Base-by-base conservation (phyloP, 192 early-diverging fungal species). In the Backusella liffmaniae region DNA sequence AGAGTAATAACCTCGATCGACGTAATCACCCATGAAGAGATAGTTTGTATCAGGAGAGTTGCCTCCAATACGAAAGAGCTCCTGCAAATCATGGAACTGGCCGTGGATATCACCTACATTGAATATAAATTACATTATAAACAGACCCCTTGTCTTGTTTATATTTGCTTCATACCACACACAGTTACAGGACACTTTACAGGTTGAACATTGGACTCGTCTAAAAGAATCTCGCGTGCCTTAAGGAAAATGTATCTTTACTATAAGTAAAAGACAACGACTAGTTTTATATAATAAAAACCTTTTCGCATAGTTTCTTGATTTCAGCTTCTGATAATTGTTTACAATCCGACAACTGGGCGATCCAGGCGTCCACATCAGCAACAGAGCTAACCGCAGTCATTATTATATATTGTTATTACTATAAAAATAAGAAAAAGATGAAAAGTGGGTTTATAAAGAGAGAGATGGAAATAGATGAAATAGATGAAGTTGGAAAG, bases 11-110 rank as follows among this genome's bases (percentile, higher is more conserved):
- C 98, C 98, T 75, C 98, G 94, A 82, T 99, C 98, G 49, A 99
- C 98, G 82, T 99, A 99, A 85, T 99, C 98, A 68, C 97, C 97
- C 96, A 99, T 96, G 84, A 99, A 99, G 36, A 99, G 88, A 79
- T 99, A 99, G 86, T 98, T 98, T 75, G 97, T 99, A 79, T 98
- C 91, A 5, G 98, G 97, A 69, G 94, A 94, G 74, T 96, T 92
- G 76, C 98, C 98, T 68, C 98, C 97, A 73, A 98, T 97, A 72
- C 92, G 91, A 84, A 99, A 97, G 32, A 99, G 91, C 84, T 98
- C 97, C 77, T 97, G 93, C 67, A 99, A 86, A 83, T 98, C 98
- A 80, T 96, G 95, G 79, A 98, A 99, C 85, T 99, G 98, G 9
- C 98, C 98, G 79, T 99, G 98, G 53, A 99, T 96, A 83, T 99